Evolutionary conservation across 1,284 basidiomycete species (phyloP).

Genomic region (Ustilago lituana): DNA sequence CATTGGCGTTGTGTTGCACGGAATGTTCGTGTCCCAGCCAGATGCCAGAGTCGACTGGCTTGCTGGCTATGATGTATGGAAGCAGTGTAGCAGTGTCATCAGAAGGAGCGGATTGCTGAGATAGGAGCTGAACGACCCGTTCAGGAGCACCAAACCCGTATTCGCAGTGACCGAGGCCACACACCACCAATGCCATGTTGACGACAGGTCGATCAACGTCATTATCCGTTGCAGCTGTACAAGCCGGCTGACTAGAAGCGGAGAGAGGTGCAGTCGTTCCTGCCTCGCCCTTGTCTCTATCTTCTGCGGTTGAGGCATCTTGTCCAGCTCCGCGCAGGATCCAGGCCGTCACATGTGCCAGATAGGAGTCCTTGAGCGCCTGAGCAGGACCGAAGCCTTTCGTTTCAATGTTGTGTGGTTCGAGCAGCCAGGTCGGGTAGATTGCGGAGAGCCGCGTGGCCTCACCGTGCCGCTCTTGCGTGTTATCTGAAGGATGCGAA

Average conservation of each 20-base stretch:
- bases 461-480: not conserved
- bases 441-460: conserved; percentile 2
- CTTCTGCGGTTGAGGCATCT: not conserved
- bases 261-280: too few species aligned
- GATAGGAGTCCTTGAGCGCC: conserved; percentile 54
- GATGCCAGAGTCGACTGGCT: conserved; percentile 47
- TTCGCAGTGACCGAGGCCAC: conserved; percentile 53
- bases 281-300: too few species aligned
- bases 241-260: too few species aligned
- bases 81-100: not conserved
- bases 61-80: conserved; percentile 49
- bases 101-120: not conserved
- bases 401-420: conserved; percentile 27
- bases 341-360: conserved; percentile 50
- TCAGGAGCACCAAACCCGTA: conserved; percentile 56
- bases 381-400: conserved; percentile 57
- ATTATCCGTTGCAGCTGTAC: too few species aligned
- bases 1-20: not conserved
- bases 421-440: conserved; percentile 45
- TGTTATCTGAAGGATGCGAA: not conserved
- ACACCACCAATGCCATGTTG: conserved; percentile 42
- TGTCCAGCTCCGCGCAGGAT: conserved; percentile 24
- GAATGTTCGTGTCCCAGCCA: conserved; percentile 44
- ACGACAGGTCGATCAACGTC: conserved; percentile 8
- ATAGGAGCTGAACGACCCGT: conserved; percentile 31